These are phyloP conservation scores for Diaporthe ilicicola DNA, from an alignment of 2,329 filamentous ascomycete genomes.

Conservation along the genomic window DNA sequence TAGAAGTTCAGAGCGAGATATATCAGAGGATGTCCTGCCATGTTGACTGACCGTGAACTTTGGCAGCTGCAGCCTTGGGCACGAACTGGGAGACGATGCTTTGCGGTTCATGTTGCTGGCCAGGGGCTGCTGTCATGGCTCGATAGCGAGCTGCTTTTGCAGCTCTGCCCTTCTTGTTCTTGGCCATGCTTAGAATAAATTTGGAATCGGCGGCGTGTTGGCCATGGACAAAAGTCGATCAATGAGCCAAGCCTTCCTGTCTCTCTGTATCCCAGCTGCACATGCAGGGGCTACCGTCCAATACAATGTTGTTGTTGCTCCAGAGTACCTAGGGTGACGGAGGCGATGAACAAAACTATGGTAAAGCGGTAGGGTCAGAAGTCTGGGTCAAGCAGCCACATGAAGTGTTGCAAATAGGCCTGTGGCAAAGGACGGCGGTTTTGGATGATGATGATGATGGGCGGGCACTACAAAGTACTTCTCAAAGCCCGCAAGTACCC, in stretches of 20 bases:
- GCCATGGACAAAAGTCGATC: neutral
- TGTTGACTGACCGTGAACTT: slow-evolving; percentile 29
- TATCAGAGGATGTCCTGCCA: slow-evolving; percentile 28
- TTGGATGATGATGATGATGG: neutral
- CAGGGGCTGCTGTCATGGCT: slow-evolving; percentile 1
- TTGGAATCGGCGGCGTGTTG: neutral
- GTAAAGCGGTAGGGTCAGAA: neutral
- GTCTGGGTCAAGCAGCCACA: neutral
- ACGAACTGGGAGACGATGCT: slow-evolving; percentile 28
- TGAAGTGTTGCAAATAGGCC: neutral
- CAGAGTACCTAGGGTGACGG: neutral
- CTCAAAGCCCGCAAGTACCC: neutral
- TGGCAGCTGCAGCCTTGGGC: slow-evolving; percentile 18
- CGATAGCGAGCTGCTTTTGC: slow-evolving; percentile 35
- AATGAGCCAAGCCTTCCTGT: neutral
- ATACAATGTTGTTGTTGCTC: neutral
- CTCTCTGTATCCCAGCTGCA: neutral
- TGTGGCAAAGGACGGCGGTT: neutral
- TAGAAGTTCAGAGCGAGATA: slow-evolving; percentile 46
- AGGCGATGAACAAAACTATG: no score
- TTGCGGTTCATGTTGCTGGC: slow-evolving; percentile 7
- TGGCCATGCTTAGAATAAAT: slow-evolving; percentile 33
- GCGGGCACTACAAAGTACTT: neutral
- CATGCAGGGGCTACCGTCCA: neutral
- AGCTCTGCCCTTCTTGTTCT: slow-evolving; percentile 37